Evolutionary conservation across 108 stramenopile species (phyloP), one percentile per base, ranked within the genome.

Genomic region (Nitzschia palea): DNA sequence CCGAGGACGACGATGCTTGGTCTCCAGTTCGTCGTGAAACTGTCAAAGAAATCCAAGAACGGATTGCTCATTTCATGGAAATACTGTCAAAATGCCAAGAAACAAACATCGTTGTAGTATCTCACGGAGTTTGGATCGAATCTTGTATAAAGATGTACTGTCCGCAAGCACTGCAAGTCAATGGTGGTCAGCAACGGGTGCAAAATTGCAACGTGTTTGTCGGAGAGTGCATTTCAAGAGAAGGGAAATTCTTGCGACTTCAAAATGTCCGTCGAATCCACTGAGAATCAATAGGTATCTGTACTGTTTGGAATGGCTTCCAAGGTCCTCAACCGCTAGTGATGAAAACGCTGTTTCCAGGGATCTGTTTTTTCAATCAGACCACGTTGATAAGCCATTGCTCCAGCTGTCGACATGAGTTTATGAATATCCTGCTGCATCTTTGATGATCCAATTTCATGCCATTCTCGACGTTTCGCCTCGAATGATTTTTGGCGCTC

Each of bases 51-150:
- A 51, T 92, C 6, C 15, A 63, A 10, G 17, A 35, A 2, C 80
- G 91, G 36, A 72, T 87, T 17, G 44, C 44, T 26, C 58, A 68
- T 25, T 89, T 92, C 42, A 62, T 89, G 25, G 14, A 63, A 4
- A 78, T 67, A 68, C 32, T 89, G 23, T 33, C 59, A 5, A 43
- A 68, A 1, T 77, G 84, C 68, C 55, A 76, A 10, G 84, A 89
- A 73, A 64, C 54, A 17, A 74, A 70, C 20, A 69, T 89, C n/a
- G 86, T 76, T 0, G 77, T 92, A 15, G 86, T 89, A n/a, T 68
- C 79, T 9, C 90, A 92, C 70, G 90, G 90, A 14, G 90, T 89
- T 23, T 92, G 86, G 86, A 85, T 92, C 22, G 90, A 92, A 70
- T 63, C 67, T 37, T 85, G 81, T 48, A 64, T 92, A 20, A 30